Percentiles rank a stretch among this genome's conserved stretches.
phyloP scores from a whole-genome alignment of 768 basidiomycete species.

The Royoungia palumana region DNA sequence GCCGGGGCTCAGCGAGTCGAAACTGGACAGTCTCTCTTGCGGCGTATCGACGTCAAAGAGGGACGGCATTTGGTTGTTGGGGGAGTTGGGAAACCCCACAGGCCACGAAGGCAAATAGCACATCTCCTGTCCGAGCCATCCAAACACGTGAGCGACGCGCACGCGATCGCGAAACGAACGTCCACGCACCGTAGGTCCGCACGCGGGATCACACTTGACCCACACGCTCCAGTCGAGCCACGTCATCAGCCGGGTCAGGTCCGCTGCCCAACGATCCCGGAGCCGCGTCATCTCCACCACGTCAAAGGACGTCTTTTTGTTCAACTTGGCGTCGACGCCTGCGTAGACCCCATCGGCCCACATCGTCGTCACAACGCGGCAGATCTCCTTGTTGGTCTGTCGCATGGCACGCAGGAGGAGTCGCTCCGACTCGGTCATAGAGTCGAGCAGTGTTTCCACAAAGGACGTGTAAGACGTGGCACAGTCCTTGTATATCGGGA shows the following conservation, averaged over 20 bases:
- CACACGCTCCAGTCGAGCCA: slow-evolving; percentile 53
- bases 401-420: background rate
- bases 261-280: slow-evolving; percentile 31
- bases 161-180: background rate
- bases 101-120: slow-evolving; percentile 6
- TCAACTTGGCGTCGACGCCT: slow-evolving; percentile 4
- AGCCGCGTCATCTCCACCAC: background rate
- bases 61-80: no score
- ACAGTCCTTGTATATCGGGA: slow-evolving; percentile 25
- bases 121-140: slow-evolving; percentile 5
- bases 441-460: background rate
- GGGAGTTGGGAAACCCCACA: background rate
- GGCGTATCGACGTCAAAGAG: background rate
- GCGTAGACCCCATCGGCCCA: slow-evolving; percentile 20
- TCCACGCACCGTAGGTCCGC: slow-evolving; percentile 39
- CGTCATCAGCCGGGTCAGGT: slow-evolving; percentile 34
- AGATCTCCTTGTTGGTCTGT: background rate
- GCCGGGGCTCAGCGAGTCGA: background rate
- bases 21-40: background rate
- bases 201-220: slow-evolving; percentile 44
- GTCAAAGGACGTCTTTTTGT: background rate
- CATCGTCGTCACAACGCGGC: slow-evolving; percentile 4
- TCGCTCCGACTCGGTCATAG: slow-evolving; percentile 19
- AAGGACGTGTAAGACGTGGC: slow-evolving; percentile 17
- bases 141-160: no score